Evolutionary conservation across 139 green algal genomes (phyloP).

Genomic region (Gonium pectorale): DNA sequence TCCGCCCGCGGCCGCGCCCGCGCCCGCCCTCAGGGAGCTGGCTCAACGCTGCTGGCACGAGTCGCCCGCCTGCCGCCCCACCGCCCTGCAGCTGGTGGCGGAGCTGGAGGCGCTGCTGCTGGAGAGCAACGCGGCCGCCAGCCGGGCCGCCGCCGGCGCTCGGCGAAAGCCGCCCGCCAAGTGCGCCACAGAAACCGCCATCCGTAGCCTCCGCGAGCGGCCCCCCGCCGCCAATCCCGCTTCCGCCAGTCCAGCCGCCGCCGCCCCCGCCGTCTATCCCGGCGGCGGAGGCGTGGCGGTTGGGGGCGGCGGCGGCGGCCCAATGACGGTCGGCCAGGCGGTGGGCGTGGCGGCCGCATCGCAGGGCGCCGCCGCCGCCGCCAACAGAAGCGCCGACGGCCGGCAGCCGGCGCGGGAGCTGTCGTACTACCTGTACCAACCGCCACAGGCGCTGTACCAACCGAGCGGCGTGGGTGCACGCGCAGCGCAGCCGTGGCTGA

Average conservation of each 20-base stretch:
- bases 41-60: constrained; percentile 38
- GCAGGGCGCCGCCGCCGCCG: not conserved
- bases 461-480: too few species aligned
- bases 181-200: constrained; percentile 19
- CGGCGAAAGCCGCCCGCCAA: not conserved
- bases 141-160: not conserved
- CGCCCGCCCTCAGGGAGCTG: constrained; percentile 1
- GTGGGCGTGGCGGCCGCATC: not conserved
- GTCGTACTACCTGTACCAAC: not conserved
- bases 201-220: not conserved
- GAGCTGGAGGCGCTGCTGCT: constrained; percentile 34
- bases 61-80: constrained; percentile 8
- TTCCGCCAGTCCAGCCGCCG: not conserved
- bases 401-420: not conserved
- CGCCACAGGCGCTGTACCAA: constrained; percentile 11
- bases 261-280: not conserved
- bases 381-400: too few species aligned
- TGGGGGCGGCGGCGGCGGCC: not conserved
- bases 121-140: not conserved
- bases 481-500: too few species aligned
- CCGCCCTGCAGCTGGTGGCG: not conserved
- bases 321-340: not conserved
- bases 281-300: not conserved
- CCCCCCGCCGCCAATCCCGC: not conserved
- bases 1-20: not conserved